Evolutionary conservation across 2,329 filamentous ascomycete species (phyloP), one percentile per base, ranked within the genome.

Genomic region (Calonectria pseudoreteaudii): DNA sequence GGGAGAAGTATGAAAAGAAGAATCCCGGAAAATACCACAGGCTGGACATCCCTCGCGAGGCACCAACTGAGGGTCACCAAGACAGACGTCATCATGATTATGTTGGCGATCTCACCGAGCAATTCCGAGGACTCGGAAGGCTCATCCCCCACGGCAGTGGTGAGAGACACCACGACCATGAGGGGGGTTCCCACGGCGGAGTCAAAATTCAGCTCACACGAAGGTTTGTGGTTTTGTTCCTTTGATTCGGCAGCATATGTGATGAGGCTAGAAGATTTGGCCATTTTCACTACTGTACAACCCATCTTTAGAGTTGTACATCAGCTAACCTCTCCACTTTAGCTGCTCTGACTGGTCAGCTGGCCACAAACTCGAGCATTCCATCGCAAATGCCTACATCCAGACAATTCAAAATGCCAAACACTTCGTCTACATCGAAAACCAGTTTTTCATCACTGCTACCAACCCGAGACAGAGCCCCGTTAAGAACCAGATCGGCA

Each of bases 371-470:
- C 88, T 87, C 0, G 90, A 91, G 80, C 95, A 97, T 83, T 98
- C 95, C 0, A 96, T 98, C 75, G 91, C 93, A 74, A 96, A 96
- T 81, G 95, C 95, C 1, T 98, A 98, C 81, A 91, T 94, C 41
- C 89, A 93, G 53, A 89, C 92, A 34, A 95, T 95, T 78, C 87
- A 86, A 47, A 91, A 92, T 64, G 93, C 93, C 23, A 86, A 92
- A 80, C 92, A 95, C 81, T 95, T 93, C 80, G 85, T 96, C 72
- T 96, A 95, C 83, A 95, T 96, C 44, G 94, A 96, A 82, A 95
- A 96, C 80, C 92, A 91, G 88, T 97, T 97, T 86, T 97, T 97
- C 87, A 97, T 97, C 84, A 97, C 94, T 0, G 94, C 94, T 3
- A 96, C 94, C 1, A 88, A 87, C 62, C 89, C 94, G 68, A 86